phyloP scores from a whole-genome alignment of 257 asterid species.

The Jacaranda mimosifolia region DNA sequence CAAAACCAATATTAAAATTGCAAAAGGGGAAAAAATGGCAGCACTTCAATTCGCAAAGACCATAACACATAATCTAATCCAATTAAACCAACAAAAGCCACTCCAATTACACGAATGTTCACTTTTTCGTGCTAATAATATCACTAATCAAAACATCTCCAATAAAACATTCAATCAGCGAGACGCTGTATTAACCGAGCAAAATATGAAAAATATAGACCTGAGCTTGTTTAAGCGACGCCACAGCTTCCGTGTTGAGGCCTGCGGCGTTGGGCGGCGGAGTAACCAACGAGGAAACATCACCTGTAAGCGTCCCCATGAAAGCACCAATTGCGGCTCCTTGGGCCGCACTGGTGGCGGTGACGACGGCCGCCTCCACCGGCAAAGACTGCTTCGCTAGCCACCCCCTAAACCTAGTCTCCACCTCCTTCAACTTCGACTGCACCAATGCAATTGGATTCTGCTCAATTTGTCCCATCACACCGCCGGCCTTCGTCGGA shows the following conservation, averaged over 20 bases:
- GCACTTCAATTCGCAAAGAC: neutral
- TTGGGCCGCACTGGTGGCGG: conserved; percentile 73
- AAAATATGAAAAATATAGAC: conserved; percentile 33
- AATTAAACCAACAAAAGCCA: neutral
- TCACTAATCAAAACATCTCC: neutral
- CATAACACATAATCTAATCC: conserved; percentile 1
- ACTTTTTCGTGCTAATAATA: neutral
- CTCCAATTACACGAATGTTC: neutral
- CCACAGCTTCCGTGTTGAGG: conserved; percentile 72
- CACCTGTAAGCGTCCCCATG: conserved; percentile 76
- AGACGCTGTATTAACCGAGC: neutral
- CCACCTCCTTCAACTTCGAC: conserved; percentile 70
- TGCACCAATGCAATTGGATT: conserved; percentile 70
- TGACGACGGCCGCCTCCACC: conserved; percentile 82
- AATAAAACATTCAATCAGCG: neutral
- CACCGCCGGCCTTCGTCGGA: conserved; percentile 32
- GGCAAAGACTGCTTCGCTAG: conserved; percentile 79
- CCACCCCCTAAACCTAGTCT: conserved; percentile 63
- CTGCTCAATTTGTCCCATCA: conserved; percentile 42
- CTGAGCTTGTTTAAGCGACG: conserved; percentile 89
- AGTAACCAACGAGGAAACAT: conserved; percentile 56
- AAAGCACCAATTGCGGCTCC: conserved; percentile 88
- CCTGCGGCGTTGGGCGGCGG: conserved; percentile 70
- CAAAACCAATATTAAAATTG: neutral
- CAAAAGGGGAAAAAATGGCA: conserved; percentile 7